phyloP scores from a whole-genome alignment of 1,139 yeast species.

The Nakaseomyces bracarensis region DNA sequence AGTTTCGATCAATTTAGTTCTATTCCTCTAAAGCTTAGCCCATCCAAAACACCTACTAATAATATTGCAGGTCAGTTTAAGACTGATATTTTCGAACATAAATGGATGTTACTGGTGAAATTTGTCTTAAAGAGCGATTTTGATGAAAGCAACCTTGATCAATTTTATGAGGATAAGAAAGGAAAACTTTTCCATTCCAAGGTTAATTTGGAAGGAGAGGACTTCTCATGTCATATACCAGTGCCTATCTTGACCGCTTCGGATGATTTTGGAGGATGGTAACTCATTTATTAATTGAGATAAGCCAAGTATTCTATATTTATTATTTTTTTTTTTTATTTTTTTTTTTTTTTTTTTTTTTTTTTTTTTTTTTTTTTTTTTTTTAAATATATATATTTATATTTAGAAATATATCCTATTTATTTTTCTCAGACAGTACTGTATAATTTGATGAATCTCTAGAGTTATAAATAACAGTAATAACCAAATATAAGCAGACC shows the following conservation, averaged over 20 bases:
- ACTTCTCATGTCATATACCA: conserved; percentile 33
- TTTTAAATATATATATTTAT: no score
- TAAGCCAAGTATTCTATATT: no score
- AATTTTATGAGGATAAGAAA: conserved; percentile 29
- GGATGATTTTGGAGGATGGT: conserved; percentile 33
- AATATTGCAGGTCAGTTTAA: conserved; percentile 33
- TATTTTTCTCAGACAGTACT: no score
- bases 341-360: no score
- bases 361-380: no score
- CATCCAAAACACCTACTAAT: conserved; percentile 29
- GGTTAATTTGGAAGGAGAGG: conserved; percentile 32
- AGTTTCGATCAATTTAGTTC: conserved; percentile 24
- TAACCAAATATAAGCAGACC: no score
- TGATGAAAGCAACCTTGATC: conserved; percentile 15
- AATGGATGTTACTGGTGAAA: conserved; percentile 32
- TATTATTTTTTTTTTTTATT: no score
- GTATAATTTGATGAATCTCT: no score
- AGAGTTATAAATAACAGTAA: no score
- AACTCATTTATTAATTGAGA: no score
- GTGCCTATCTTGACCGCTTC: conserved; percentile 30
- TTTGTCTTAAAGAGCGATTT: conserved; percentile 26
- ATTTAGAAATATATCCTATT: no score
- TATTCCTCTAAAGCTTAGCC: conserved; percentile 28
- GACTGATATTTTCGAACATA: conserved; percentile 33
- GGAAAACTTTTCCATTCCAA: conserved; percentile 29